These are phyloP conservation scores for Sporothrix curviconia DNA, from an alignment of 2,329 filamentous ascomycete species.

Conservation along the genomic window DNA sequence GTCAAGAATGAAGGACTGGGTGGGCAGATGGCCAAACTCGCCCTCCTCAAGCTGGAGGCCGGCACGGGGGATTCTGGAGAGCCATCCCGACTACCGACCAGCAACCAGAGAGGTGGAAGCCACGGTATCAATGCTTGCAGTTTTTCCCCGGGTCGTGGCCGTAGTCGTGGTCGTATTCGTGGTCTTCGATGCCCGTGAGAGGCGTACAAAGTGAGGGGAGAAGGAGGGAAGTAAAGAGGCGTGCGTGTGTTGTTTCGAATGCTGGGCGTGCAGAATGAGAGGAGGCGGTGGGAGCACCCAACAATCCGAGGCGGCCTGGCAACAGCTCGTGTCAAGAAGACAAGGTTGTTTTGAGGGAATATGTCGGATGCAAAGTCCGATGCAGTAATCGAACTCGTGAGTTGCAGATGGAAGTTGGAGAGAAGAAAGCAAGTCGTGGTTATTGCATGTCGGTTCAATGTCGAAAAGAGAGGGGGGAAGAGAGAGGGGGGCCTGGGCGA, in stretches of 20 bases:
- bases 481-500: background rate
- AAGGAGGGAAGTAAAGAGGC: background rate
- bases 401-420: background rate
- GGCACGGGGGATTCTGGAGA: constrained; percentile 49
- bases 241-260: background rate
- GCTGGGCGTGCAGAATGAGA: background rate
- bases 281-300: background rate
- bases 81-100: constrained; percentile 26
- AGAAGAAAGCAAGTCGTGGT: background rate
- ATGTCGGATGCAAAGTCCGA: background rate
- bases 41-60: constrained; percentile 53
- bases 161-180: background rate
- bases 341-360: no score
- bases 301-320: no score
- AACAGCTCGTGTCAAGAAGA: no score
- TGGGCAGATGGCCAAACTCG: constrained; percentile 37
- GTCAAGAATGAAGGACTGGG: constrained; percentile 53
- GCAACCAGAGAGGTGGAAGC: constrained; percentile 17
- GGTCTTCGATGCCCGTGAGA: background rate
- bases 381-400: background rate
- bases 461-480: background rate
- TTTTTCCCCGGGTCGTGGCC: no score
- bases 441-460: background rate
- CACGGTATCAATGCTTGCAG: background rate
- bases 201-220: background rate